phyloP scores from a whole-genome alignment of 225 moss, liverwort and hornwort genomes.

The Polytrichum formosum region DNA sequence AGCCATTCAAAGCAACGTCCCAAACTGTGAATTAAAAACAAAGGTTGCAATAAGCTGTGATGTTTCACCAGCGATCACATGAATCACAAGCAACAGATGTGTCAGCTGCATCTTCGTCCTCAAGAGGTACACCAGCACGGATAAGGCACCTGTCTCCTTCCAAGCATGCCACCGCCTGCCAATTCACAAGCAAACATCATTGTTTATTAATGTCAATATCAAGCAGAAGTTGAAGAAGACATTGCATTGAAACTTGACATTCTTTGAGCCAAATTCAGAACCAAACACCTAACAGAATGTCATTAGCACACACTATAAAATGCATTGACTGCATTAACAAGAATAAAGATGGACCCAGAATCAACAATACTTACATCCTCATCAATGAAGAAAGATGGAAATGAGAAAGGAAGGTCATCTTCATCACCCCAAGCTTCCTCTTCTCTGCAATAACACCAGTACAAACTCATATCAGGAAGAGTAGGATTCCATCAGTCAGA shows the following conservation, averaged over 20 bases:
- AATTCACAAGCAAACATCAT: conserved; percentile 7
- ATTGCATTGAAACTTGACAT: background rate
- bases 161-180: conserved; percentile 89
- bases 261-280: background rate
- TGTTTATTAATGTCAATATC: background rate
- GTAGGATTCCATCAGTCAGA: background rate
- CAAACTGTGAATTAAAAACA: too few species aligned
- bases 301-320: too few species aligned
- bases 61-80: conserved; percentile 84
- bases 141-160: conserved; percentile 80
- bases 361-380: conserved; percentile 60
- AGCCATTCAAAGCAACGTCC: too few species aligned
- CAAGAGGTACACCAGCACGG: conserved; percentile 69
- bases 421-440: conserved; percentile 54
- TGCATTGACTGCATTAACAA: too few species aligned
- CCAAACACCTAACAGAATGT: too few species aligned
- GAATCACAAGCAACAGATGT: conserved; percentile 98
- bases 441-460: conserved; percentile 44
- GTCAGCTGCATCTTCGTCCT: conserved; percentile 80
- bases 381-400: conserved; percentile 94
- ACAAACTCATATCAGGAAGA: background rate
- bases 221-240: background rate
- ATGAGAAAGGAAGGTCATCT: conserved; percentile 62
- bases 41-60: background rate
- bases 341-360: too few species aligned